Evolutionary conservation across 1,284 basidiomycete genomes (phyloP).

Genomic region (Somion occarium): DNA sequence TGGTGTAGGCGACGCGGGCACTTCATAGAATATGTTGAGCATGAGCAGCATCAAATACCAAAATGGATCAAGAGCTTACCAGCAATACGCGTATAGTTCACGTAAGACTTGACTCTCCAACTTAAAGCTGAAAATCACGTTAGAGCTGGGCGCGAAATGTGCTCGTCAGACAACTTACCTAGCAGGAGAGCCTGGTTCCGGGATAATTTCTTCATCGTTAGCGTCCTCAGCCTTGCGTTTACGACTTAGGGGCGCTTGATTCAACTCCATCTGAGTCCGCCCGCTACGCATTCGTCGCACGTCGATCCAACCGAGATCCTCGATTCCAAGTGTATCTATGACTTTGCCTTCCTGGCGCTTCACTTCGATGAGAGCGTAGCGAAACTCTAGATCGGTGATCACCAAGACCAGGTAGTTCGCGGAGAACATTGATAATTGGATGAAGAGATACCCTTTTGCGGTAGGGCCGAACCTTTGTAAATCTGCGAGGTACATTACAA

Average conservation of each 20-base stretch:
- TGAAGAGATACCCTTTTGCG: constrained; percentile 55
- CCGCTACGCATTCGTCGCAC: constrained; percentile 53
- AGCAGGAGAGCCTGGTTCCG: constrained; percentile 14
- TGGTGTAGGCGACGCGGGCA: constrained; percentile 86
- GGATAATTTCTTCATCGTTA: constrained; percentile 14
- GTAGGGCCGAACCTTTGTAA: constrained; percentile 56
- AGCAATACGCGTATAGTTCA: constrained; percentile 77
- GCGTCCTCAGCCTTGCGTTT: constrained; percentile 25
- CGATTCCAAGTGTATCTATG: constrained; percentile 57
- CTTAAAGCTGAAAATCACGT: constrained; percentile 45
- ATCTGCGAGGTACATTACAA: constrained; percentile 41
- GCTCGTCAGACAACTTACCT: constrained; percentile 15
- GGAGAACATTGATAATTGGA: constrained; percentile 66
- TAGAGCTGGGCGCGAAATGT: background rate
- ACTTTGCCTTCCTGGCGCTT: constrained; percentile 45
- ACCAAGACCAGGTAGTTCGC: constrained; percentile 73
- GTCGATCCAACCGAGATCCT: constrained; percentile 77
- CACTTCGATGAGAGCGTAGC: constrained; percentile 70
- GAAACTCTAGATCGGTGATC: constrained; percentile 71
- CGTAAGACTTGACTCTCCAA: constrained; percentile 65
- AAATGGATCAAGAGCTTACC: constrained; percentile 38
- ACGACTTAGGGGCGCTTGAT: constrained; percentile 28
- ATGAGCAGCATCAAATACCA: background rate
- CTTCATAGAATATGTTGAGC: constrained; percentile 33
- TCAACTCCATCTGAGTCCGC: constrained; percentile 15